Evolutionary conservation across 2,329 filamentous ascomycete species (phyloP).

Genomic region (Fonsecaea pedrosoi): DNA sequence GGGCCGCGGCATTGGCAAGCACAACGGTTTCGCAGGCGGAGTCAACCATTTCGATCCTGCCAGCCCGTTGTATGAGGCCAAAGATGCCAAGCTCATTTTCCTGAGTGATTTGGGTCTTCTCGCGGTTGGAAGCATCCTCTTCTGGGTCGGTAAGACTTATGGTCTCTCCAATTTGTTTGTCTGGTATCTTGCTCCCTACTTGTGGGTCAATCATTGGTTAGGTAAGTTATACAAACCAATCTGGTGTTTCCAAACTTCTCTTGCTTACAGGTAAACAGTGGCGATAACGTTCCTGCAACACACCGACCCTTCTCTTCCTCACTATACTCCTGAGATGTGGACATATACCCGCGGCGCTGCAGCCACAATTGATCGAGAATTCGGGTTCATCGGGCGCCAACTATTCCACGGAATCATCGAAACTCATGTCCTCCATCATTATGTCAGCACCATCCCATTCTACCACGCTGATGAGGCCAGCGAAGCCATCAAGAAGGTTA

Average conservation of each 20-base stretch:
- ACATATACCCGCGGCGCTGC: constrained; percentile 92
- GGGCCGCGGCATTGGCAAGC: constrained; percentile 91
- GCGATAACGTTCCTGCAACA: constrained; percentile 98
- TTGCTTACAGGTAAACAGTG: constrained; percentile 61
- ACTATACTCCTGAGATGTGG: constrained; percentile 87
- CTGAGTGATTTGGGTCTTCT: constrained; percentile 83
- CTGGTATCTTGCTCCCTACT: constrained; percentile 94
- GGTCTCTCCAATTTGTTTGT: constrained; percentile 87
- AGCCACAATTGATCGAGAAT: constrained; percentile 95
- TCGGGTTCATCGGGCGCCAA: constrained; percentile 90
- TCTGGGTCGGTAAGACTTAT: constrained; percentile 74
- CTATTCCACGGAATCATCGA: constrained; percentile 96
- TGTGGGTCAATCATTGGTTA: constrained; percentile 99
- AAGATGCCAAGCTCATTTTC: constrained; percentile 84
- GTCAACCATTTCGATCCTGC: constrained; percentile 95
- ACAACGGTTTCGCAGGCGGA: constrained; percentile 77
- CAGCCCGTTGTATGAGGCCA: constrained; percentile 89
- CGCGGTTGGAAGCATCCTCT: constrained; percentile 67
- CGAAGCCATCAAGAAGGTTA: constrained; percentile 91
- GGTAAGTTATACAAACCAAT: constrained; percentile 64
- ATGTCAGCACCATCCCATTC: constrained; percentile 93
- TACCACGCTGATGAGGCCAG: constrained; percentile 94
- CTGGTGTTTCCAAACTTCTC: constrained; percentile 1
- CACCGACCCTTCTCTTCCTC: constrained; percentile 90
- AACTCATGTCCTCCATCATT: constrained; percentile 98